These are phyloP conservation scores for Malania oleifera DNA, from an alignment of 164 flowering plant genomes.

Conservation along the genomic window DNA sequence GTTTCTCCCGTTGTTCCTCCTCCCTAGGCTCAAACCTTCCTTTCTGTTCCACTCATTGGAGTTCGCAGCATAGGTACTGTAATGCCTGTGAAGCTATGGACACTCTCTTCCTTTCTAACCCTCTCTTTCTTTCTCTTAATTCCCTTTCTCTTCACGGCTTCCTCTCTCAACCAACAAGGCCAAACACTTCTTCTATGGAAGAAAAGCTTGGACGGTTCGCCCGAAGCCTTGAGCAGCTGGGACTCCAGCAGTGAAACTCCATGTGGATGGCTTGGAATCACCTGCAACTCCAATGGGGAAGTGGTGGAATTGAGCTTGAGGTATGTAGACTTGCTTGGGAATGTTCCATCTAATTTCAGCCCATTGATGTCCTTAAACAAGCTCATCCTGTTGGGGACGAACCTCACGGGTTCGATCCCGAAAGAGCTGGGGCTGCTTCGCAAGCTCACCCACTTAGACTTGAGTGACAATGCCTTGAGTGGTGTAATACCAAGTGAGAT, in stretches of 20 bases:
- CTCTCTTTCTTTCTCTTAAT: background rate
- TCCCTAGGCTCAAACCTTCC: constrained; percentile 15
- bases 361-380: constrained; percentile 37
- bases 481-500: constrained; percentile 66
- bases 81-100: constrained; percentile 46
- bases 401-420: constrained; percentile 70
- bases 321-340: constrained; percentile 53
- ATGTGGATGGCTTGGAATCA: constrained; percentile 60
- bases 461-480: constrained; percentile 55
- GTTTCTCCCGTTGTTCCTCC: constrained; percentile 26
- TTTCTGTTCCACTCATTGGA: constrained; percentile 22
- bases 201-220: constrained; percentile 33
- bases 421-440: constrained; percentile 32
- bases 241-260: constrained; percentile 36
- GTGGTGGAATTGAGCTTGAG: constrained; percentile 46
- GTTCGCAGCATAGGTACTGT: constrained; percentile 29
- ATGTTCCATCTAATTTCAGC: constrained; percentile 41
- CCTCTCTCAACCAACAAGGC: constrained; percentile 54
- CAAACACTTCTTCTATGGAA: constrained; percentile 65
- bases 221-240: constrained; percentile 42
- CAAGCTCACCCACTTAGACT: constrained; percentile 40
- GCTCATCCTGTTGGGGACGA: constrained; percentile 52
- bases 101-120: constrained; percentile 11
- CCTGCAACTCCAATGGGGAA: constrained; percentile 39
- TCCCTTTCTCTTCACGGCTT: background rate